Base-by-base conservation (phyloP, 176 grass and related monocot species). In the Phoenix roebelenii region DNA sequence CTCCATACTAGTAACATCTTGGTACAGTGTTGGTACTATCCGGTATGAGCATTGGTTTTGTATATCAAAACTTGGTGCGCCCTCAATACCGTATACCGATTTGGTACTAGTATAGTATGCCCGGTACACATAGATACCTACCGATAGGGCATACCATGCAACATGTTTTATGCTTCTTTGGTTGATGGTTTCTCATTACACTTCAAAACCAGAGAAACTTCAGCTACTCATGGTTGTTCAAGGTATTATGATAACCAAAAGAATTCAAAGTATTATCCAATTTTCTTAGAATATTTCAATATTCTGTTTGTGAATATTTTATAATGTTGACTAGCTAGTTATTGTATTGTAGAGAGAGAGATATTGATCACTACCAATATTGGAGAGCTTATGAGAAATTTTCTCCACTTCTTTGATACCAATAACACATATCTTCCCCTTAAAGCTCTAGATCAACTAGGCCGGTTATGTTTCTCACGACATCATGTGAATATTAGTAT, bases 151-250 rank as follows among this genome's bases (percentile, higher is more conserved):
- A 25, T 25, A 25, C 1, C 1, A 3, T 25, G 3, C 25, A 25
- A 35, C 12, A 39, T 48, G 5, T 1, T 20, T 54, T 30, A 30
- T 4, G 19, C 17, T 67, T 54, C 17, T 54, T 50, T 30, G 29
- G 24, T 57, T 18, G 25, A 57, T 58, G 9, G 7, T 16, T 55
- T 50, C 15, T 5, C 56, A 7, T 7, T 56, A 12, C n/a, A 4
- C 25, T 50, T 50, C 55, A 69, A 30, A 49, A 39, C 58, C 67
- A 5, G 54, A 58, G 35, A 58, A 58, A 44, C 35, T 58, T 22
- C 67, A 1, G 54, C 67, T 58, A 49, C 54, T 69, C 35, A 25
- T 58, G 30, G 22, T 69, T 58, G 67, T 57, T 69, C 54, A 58
- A 30, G 67, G 20, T 25, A 69, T 16, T 69, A 58, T 18, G 54